phyloP scores from a whole-genome alignment of 805 yeast species.

The Myxozyma mucilagina region DNA sequence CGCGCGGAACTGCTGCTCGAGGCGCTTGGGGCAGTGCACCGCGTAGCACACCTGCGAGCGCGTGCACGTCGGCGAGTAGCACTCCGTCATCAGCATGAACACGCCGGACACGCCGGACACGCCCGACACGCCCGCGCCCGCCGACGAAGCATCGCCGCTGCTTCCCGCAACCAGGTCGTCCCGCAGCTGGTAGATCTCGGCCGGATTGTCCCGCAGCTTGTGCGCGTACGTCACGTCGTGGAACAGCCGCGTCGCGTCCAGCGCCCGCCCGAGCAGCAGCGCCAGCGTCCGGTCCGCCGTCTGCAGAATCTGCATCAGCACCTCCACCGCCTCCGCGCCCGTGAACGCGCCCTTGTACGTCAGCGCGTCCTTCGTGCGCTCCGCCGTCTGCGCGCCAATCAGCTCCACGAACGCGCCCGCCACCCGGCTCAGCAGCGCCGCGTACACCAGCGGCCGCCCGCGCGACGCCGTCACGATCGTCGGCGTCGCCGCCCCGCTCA shows the following conservation, averaged over 20 bases:
- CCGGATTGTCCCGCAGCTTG: conserved; percentile 79
- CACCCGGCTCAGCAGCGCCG: conserved; percentile 84
- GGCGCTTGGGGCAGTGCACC: conserved; percentile 91
- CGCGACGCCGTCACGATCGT: conserved; percentile 52
- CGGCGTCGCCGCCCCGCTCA: conserved; percentile 27
- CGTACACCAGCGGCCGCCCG: conserved; percentile 73
- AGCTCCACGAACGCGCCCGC: conserved; percentile 74
- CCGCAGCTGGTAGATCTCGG: conserved; percentile 80
- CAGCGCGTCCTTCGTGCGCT: conserved; percentile 84
- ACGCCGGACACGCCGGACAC: conserved; percentile 65
- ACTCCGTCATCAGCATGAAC: conserved; percentile 86
- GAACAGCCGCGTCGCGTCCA: conserved; percentile 91
- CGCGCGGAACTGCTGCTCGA: conserved; percentile 92
- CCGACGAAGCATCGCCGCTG: background rate
- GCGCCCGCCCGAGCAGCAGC: conserved; percentile 78
- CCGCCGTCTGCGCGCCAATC: conserved; percentile 56
- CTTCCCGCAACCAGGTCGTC: conserved; percentile 19
- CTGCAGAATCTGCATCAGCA: conserved; percentile 78
- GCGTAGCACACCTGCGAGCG: conserved; percentile 86
- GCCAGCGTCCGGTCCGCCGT: conserved; percentile 93
- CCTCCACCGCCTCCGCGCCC: conserved; percentile 90
- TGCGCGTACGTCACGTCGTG: conserved; percentile 96
- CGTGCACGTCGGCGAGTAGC: conserved; percentile 96
- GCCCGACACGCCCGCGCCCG: conserved; percentile 24
- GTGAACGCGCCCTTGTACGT: conserved; percentile 91